Percentiles rank a stretch among this genome's conserved stretches.
phyloP scores from a whole-genome alignment of 2,329 filamentous ascomycete genomes.

The Aspergillus puulaauensis region DNA sequence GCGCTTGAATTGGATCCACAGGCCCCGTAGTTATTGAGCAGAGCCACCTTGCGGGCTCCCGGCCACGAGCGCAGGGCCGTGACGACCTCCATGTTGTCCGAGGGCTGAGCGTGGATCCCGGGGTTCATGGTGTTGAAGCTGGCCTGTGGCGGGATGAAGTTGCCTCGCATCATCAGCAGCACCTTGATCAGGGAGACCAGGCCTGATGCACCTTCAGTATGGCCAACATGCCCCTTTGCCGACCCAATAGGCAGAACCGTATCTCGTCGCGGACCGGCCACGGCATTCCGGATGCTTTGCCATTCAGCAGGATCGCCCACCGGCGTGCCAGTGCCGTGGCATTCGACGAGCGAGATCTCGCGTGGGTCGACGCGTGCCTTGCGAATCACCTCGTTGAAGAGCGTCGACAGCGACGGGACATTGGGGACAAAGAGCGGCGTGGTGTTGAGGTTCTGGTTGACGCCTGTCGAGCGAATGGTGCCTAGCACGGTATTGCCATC shows the following conservation, averaged over 20 bases:
- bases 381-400: background rate
- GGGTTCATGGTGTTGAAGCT: background rate
- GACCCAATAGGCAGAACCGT: background rate
- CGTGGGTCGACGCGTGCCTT: background rate
- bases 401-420: background rate
- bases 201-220: background rate
- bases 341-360: background rate
- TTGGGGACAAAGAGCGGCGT: background rate
- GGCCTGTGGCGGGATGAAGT: background rate
- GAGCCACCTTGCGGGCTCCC: background rate
- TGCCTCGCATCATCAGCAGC: background rate
- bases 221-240: background rate
- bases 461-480: slow-evolving; percentile 3
- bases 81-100: background rate
- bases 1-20: background rate
- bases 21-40: slow-evolving; percentile 5
- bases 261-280: background rate
- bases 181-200: background rate
- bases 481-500: background rate
- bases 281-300: background rate
- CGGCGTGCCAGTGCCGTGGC: background rate
- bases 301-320: background rate
- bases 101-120: background rate
- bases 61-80: background rate
- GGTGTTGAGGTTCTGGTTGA: background rate